A percentile compares a stretch with the other conserved stretches of the same genome.
These are phyloP conservation scores for Arabidopsis lyrata DNA, from an alignment of 441 rosid genomes.

Conservation along the genomic window DNA sequence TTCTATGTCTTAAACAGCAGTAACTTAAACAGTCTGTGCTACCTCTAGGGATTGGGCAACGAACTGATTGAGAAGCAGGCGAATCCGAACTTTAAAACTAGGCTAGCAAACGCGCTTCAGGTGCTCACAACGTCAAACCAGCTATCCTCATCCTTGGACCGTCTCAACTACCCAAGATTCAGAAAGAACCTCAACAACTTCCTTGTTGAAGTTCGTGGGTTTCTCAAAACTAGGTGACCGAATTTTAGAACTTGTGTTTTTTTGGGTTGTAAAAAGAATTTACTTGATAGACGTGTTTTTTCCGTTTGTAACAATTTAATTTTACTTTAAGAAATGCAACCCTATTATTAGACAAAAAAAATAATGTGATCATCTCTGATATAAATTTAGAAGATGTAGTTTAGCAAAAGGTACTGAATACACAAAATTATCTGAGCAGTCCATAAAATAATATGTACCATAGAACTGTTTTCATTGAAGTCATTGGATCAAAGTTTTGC, in stretches of 20 bases:
- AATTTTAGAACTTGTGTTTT: neutral
- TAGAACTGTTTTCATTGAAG: too few species aligned
- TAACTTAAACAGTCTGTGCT: slow-evolving; percentile 24
- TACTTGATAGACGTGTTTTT: neutral
- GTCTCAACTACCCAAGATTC: slow-evolving; percentile 88
- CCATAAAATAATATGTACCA: too few species aligned
- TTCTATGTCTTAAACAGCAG: slow-evolving; percentile 8
- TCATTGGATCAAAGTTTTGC: too few species aligned
- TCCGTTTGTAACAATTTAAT: neutral
- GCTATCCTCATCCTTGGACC: slow-evolving; percentile 80
- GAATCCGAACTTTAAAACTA: slow-evolving; percentile 59
- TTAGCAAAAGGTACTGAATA: neutral
- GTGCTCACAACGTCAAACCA: slow-evolving; percentile 85
- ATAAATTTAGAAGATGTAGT: neutral
- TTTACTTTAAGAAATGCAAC: neutral
- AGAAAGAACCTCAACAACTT: slow-evolving; percentile 87
- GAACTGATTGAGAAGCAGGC: slow-evolving; percentile 84
- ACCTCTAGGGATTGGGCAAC: slow-evolving; percentile 64
- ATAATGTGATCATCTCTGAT: neutral
- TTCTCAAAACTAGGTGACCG: slow-evolving; percentile 70
- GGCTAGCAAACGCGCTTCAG: slow-evolving; percentile 82
- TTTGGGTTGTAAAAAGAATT: neutral
- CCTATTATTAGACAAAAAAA: neutral
- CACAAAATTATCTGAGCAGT: too few species aligned
- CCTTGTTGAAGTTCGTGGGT: slow-evolving; percentile 89